Evolutionary conservation across 331 rosid species (phyloP).

Genomic region (Spiraea crenata): DNA sequence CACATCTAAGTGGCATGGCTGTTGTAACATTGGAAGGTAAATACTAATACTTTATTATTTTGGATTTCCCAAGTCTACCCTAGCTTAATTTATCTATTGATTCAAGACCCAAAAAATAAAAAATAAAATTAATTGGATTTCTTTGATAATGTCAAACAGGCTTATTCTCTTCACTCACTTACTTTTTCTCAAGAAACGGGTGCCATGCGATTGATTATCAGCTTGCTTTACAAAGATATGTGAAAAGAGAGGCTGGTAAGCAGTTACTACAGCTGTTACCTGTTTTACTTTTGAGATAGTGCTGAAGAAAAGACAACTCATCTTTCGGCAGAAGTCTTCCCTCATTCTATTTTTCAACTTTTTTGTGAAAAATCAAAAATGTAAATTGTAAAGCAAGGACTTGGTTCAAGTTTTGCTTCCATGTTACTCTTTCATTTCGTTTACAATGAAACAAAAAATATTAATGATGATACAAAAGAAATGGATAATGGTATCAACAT

Average conservation of each 20-base stretch:
- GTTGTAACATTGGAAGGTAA: constrained; percentile 81
- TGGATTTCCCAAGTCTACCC: constrained; percentile 5
- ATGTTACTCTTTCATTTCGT: neutral
- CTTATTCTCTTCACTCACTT: constrained; percentile 76
- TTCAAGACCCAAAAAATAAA: too few relatives aligned
- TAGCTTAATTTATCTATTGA: constrained; percentile 5
- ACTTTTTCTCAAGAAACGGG: constrained; percentile 93
- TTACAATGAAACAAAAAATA: neutral
- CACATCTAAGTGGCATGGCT: constrained; percentile 75
- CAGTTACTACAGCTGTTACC: neutral
- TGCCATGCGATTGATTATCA: constrained; percentile 80
- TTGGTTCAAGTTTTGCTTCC: neutral
- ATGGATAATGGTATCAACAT: neutral
- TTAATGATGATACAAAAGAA: neutral
- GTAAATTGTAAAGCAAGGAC: neutral
- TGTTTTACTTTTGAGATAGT: neutral
- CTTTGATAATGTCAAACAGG: constrained; percentile 52
- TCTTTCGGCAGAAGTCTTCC: neutral
- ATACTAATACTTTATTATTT: constrained; percentile 20
- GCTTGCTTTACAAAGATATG: constrained; percentile 75
- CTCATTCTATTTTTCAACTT: neutral
- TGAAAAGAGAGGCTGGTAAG: constrained; percentile 77
- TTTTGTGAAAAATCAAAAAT: constrained; percentile 1
- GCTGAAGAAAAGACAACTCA: neutral
- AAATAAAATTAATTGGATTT: constrained; percentile 8